Base-by-base conservation (phyloP, 169 alveolate species). In the Theileria orientalis region DNA sequence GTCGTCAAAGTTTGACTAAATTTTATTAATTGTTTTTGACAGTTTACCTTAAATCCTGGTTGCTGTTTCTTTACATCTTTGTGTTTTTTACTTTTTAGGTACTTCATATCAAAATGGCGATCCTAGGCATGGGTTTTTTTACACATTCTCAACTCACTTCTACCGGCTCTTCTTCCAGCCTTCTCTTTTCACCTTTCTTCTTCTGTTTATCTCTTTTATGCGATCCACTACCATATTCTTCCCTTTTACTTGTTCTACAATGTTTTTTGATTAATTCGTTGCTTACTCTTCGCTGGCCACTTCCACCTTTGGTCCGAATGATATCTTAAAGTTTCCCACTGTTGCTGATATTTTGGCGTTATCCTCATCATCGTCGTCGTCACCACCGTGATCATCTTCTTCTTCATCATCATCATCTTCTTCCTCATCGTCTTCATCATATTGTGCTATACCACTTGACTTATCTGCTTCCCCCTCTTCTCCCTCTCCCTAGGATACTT, bases 1-100 rank as follows among this genome's bases (percentile, higher is more conserved):
- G 69, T 93, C 97, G 14, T 79, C 87, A 1, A 79, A 79, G 42
- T 79, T 52, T 8, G 71, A 64, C 90, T 86, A 77, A 1, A n/a
- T 21, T 3, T 19, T 25, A 23, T 40, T 30, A 6, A 47, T 16
- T 35, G 14, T 0, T n/a, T n/a, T 47, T 21, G 6, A 2, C 2
- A 2, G 16, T 64, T 3, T 25, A 73, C 76, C 51, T 67, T 59
- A 40, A 67, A 68, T 13, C 86, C 86, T n/a, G 82, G 74, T 35
- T 77, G 86, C 60, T 77, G 86, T 41, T 46, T 74, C 30, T 21
- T 52, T n/a, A n/a, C n/a, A 29, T 29, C 23, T 57, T 57, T 25
- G 21, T 35, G 49, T 29, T 57, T 57, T 57, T 30, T 32, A 30
- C 46, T 57, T 33, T 57, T 60, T 25, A 72, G 35, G 3, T 21